These are phyloP conservation scores for Dendrobium chrysotoxum DNA, from an alignment of 106 monocot genomes.

Conservation along the genomic window DNA sequence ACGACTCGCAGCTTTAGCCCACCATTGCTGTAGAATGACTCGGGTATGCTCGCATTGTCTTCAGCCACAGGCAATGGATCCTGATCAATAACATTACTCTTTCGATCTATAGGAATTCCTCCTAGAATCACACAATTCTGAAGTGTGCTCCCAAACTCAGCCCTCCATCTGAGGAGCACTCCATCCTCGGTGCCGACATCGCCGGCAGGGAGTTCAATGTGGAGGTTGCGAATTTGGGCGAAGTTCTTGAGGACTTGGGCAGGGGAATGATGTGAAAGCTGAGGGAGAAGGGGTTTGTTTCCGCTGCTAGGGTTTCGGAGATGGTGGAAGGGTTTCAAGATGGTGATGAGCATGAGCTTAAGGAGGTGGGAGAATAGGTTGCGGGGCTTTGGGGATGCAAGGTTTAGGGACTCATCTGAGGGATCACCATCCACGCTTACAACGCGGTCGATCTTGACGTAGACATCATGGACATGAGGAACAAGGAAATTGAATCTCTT, in stretches of 20 bases:
- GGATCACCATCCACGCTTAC: slow-evolving; percentile 55
- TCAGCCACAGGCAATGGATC: neutral
- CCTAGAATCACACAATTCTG: slow-evolving; percentile 83
- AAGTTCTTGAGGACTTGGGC: slow-evolving; percentile 75
- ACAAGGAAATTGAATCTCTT: slow-evolving; percentile 64
- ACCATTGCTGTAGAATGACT: slow-evolving; percentile 80
- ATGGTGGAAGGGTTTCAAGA: slow-evolving; percentile 56
- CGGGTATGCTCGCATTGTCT: slow-evolving; percentile 78
- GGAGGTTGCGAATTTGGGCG: slow-evolving; percentile 47
- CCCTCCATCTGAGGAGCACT: slow-evolving; percentile 75
- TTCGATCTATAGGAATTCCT: slow-evolving; percentile 44
- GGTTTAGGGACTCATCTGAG: slow-evolving; percentile 42
- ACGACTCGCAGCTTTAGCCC: slow-evolving; percentile 78
- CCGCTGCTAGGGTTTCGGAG: slow-evolving; percentile 32
- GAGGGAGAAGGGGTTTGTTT: slow-evolving; percentile 54
- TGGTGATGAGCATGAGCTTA: slow-evolving; percentile 46
- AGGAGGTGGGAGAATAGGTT: slow-evolving; percentile 67
- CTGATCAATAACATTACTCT: slow-evolving; percentile 9
- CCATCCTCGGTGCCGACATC: slow-evolving; percentile 83
- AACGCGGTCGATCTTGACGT: slow-evolving; percentile 75
- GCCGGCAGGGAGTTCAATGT: slow-evolving; percentile 69
- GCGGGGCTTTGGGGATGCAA: slow-evolving; percentile 34
- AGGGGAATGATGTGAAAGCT: slow-evolving; percentile 74
- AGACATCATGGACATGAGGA: slow-evolving; percentile 54
- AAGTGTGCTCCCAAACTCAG: slow-evolving; percentile 82